Evolutionary conservation across 306 rosid species (phyloP), one percentile per base, ranked within the genome.

Genomic region (Castanospermum australe): DNA sequence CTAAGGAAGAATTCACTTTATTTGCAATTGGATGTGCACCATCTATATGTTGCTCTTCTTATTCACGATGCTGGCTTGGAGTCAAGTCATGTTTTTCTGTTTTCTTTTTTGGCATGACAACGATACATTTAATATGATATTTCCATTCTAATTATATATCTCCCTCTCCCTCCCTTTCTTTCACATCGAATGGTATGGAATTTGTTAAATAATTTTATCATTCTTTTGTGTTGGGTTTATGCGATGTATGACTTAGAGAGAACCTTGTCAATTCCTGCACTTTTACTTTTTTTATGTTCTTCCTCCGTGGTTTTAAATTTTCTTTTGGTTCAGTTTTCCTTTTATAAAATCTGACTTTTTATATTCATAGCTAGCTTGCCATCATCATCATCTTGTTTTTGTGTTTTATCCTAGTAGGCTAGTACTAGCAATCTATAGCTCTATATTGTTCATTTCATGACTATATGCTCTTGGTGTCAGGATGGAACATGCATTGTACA

Each of bases 401-500:
- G 47, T 56, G 8, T 70, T 42, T 67, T 65, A 32, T 35, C 61
- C 11, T 56, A 8, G 75, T 28, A 22, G 47, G 59, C 52, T 39
- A 32, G 59, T 35, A 36, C 54, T 67, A 77, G 20, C 61, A 62
- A 70, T 55, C 44, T 21, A 13, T 67, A 22, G 75, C 39, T 35
- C 25, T 69, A 17, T 41, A 44, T 42, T 84, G 33, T 75, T 67
- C 41, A 54, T 83, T 73, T 70, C 67, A 83, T 86, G 79, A 77
- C 56, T 25, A 15, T 70, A 39, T 63, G 69, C 84, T 81, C 79
- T 52, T 76, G 66, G 38, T 79, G 33, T 33, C 82, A 95, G 99
- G 98, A 91, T 42, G 99, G 99, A 76, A 87, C 96, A 25, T 95
- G 99, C 90, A 86, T 93, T 67, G 98, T 95, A 61, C 99, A 95